phyloP scores from a whole-genome alignment of 2,329 filamentous ascomycete species.

The Xylariaceae sp. region DNA sequence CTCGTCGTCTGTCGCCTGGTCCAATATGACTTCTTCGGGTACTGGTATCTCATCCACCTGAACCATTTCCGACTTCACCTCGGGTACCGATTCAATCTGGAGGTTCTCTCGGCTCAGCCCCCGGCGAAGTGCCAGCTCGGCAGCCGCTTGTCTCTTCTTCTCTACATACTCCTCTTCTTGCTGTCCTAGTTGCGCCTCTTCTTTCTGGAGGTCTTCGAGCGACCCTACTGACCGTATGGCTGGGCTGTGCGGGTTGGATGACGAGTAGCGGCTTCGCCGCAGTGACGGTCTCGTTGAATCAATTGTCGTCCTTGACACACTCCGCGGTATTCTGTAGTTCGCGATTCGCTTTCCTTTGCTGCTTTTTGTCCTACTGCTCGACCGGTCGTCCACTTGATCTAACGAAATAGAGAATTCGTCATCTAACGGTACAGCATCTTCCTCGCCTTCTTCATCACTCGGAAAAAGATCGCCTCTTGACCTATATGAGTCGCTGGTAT shows the following conservation, averaged over 20 bases:
- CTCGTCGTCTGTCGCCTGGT: constrained; percentile 19
- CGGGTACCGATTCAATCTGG: constrained; percentile 31
- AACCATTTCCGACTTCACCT: constrained; percentile 27
- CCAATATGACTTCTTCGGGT: constrained; percentile 21
- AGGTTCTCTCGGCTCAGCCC: constrained; percentile 38
- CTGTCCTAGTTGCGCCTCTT: constrained; percentile 46
- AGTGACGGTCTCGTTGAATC: constrained; percentile 33
- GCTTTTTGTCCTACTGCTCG: constrained; percentile 60
- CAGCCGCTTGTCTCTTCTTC: constrained; percentile 48
- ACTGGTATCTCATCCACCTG: constrained; percentile 24
- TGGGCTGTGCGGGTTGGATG: constrained; percentile 29
- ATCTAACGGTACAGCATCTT: constrained; percentile 87
- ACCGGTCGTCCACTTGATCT: constrained; percentile 70
- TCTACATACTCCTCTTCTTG: constrained; percentile 52
- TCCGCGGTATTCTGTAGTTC: constrained; percentile 40
- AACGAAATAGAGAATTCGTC: constrained; percentile 88
- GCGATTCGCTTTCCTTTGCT: constrained; percentile 56
- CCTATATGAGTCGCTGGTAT: constrained; percentile 79
- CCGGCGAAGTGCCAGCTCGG: constrained; percentile 44
- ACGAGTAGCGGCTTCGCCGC: constrained; percentile 17
- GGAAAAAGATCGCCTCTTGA: constrained; percentile 88
- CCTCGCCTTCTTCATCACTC: constrained; percentile 79
- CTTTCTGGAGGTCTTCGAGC: constrained; percentile 47
- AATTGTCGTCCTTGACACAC: constrained; percentile 56
- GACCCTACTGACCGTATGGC: constrained; percentile 39